phyloP scores from a whole-genome alignment of 1,284 basidiomycete species.

The Cryptococcus depauperatus region DNA sequence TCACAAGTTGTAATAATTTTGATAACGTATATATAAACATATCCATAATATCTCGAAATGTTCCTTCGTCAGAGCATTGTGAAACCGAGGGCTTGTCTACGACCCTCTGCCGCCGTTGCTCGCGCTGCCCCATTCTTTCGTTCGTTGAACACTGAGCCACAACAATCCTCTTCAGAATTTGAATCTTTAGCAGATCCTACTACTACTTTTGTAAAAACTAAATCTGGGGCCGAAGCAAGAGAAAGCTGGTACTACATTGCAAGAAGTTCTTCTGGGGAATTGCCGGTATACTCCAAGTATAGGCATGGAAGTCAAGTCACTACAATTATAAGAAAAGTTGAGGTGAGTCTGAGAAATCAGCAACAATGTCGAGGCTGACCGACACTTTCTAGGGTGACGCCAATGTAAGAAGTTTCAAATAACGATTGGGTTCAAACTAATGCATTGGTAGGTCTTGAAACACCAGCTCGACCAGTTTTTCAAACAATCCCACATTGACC shows the following conservation, averaged over 20 bases:
- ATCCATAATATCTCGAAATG: too few species aligned
- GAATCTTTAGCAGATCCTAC: too few species aligned
- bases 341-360: slow-evolving; percentile 20
- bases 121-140: too few species aligned
- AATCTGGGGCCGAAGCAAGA: too few species aligned
- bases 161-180: too few species aligned
- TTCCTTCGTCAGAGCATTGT: too few species aligned
- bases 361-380: slow-evolving; percentile 1
- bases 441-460: slow-evolving; percentile 22
- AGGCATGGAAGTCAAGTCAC: slow-evolving; percentile 23
- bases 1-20: too few species aligned
- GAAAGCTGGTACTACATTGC: slow-evolving; percentile 11
- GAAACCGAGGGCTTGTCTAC: too few species aligned
- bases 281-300: slow-evolving; percentile 35
- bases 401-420: slow-evolving; percentile 9
- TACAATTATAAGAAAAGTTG: slow-evolving; percentile 30
- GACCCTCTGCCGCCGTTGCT: too few species aligned
- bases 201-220: too few species aligned
- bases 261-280: slow-evolving; percentile 12
- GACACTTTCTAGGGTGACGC: slow-evolving; percentile 14
- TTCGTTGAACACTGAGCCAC: too few species aligned
- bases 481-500: slow-evolving; percentile 30
- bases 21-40: too few species aligned
- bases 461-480: slow-evolving; percentile 25
- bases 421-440: neutral